Conservation (phyloP, 495 filamentous ascomycete genomes). For the Recurvomyces mirabilis region DNA sequence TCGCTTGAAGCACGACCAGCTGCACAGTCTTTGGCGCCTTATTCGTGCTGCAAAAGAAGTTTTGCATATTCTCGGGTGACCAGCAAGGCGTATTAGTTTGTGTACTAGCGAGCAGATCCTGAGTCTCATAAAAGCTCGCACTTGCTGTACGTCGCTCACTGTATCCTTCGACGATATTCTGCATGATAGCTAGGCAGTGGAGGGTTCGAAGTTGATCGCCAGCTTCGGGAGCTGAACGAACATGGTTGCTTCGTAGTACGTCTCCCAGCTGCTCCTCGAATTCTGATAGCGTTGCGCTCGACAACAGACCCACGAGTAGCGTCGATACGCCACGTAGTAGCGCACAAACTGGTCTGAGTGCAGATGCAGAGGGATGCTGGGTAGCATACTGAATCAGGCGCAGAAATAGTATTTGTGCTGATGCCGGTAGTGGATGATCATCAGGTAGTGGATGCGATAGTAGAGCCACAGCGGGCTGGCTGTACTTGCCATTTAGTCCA, state of each 20-base stretch:
- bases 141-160: background rate
- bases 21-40: slow-evolving; percentile 46
- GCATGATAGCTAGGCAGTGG: slow-evolving; percentile 19
- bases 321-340: slow-evolving; percentile 27
- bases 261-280: slow-evolving; percentile 23
- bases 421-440: slow-evolving; percentile 21
- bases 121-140: slow-evolving; percentile 11
- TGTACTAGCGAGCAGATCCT: slow-evolving; percentile 15
- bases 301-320: slow-evolving; percentile 15
- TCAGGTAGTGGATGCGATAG: slow-evolving; percentile 25
- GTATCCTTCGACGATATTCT: background rate
- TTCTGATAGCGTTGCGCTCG: slow-evolving; percentile 5
- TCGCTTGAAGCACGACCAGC: slow-evolving; percentile 41
- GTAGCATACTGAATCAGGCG: slow-evolving; percentile 21
- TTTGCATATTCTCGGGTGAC: slow-evolving; percentile 4
- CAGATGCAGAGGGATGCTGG: slow-evolving; percentile 10
- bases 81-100: background rate
- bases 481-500: background rate
- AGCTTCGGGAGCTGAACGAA: background rate
- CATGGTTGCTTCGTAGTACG: slow-evolving; percentile 16
- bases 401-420: slow-evolving; percentile 24
- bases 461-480: slow-evolving; percentile 14
- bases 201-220: slow-evolving; percentile 13
- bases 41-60: slow-evolving; percentile 10
- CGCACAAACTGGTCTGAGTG: slow-evolving; percentile 19